Evolutionary conservation across 2,329 filamentous ascomycete species (phyloP).

Genomic region (Botryotinia narcissicola): DNA sequence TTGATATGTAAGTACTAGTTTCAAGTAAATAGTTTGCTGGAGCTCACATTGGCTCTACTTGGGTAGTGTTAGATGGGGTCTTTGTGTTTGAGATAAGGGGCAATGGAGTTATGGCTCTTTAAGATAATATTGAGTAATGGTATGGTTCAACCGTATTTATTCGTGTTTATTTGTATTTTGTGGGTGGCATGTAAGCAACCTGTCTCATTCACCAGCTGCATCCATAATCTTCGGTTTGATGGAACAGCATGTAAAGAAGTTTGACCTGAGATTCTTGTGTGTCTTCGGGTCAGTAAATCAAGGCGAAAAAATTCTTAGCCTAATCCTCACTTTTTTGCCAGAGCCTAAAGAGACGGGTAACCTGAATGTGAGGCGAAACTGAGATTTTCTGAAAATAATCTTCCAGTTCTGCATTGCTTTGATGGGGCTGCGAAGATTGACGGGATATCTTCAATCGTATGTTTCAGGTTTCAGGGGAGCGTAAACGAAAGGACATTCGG

Average conservation of each 20-base stretch:
- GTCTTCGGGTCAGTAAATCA: not conserved
- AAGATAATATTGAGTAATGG: not conserved
- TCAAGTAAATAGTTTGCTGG: accelerated
- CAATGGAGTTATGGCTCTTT: accelerated
- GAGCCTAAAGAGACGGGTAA: too few species aligned
- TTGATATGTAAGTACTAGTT: not conserved
- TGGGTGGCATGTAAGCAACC: not conserved
- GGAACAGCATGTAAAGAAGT: not conserved
- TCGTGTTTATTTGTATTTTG: not conserved
- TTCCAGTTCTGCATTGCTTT: not conserved
- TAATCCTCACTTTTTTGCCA: too few species aligned
- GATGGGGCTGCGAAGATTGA: not conserved
- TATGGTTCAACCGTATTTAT: not conserved
- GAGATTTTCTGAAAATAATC: not conserved
- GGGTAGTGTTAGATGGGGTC: not conserved
- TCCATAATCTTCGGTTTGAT: not conserved
- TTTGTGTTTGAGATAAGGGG: not conserved
- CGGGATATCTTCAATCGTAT: accelerated
- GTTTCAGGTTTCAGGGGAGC: not conserved
- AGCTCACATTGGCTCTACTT: not conserved
- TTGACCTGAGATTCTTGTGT: not conserved
- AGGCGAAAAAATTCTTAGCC: not conserved
- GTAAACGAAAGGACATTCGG: not conserved
- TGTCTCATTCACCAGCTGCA: not conserved
- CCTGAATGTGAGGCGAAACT: not conserved